phyloP scores from a whole-genome alignment of 176 grass and related monocot species.

The Thinopyrum elongatum region DNA sequence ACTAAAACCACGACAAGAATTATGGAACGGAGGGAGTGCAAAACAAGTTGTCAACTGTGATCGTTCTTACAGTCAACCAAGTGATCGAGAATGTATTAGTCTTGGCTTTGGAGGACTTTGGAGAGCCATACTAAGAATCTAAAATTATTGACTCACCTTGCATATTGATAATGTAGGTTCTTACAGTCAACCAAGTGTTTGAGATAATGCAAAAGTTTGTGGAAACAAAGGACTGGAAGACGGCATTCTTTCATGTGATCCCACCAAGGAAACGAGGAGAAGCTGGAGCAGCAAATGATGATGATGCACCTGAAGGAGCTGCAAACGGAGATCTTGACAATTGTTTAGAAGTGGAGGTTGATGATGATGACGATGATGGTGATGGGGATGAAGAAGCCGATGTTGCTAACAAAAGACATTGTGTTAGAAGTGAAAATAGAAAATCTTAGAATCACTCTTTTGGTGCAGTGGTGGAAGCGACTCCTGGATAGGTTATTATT shows the following conservation, averaged over 20 bases:
- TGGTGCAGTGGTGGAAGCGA: constrained; percentile 15
- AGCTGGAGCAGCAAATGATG: constrained; percentile 33
- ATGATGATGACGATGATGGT: constrained; percentile 10
- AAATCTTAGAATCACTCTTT: constrained; percentile 21
- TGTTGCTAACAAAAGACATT: constrained; percentile 48
- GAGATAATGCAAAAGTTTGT: constrained; percentile 95
- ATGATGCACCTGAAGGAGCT: neutral
- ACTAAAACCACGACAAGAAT: no score
- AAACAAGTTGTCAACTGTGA: neutral
- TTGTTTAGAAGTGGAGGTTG: constrained; percentile 13
- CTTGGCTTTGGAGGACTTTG: neutral
- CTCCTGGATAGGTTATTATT: neutral
- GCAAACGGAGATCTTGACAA: constrained; percentile 6
- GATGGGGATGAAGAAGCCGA: constrained; percentile 20
- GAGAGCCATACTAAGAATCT: neutral
- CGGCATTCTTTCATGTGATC: constrained; percentile 87
- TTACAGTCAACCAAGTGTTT: constrained; percentile 95
- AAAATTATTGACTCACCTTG: neutral
- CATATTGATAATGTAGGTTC: constrained; percentile 49
- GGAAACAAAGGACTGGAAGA: constrained; percentile 93
- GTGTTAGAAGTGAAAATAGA: constrained; percentile 37
- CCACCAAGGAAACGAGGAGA: constrained; percentile 74
- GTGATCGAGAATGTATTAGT: constrained; percentile 58
- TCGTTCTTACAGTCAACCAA: constrained; percentile 90
- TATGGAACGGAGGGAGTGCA: no score